A percentile compares a stretch with the other conserved stretches of the same genome.
Conservation (phyloP, 352 stramenopile genomes). For the Phytophthora crassamura region DNA sequence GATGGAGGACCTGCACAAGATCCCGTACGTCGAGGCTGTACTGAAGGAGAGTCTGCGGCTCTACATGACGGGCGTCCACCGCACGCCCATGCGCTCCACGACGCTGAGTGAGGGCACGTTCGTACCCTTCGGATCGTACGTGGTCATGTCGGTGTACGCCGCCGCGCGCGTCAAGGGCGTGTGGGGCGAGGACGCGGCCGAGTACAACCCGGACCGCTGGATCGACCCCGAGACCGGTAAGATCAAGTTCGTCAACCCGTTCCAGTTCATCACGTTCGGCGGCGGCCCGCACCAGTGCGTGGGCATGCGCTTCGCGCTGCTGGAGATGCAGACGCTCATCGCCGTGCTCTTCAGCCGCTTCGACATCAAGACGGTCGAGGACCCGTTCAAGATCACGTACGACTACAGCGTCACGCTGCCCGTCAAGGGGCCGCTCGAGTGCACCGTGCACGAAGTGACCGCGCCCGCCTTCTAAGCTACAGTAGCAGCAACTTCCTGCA, state of each 20-base stretch:
- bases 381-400: constrained; percentile 50
- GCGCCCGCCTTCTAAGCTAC: constrained; percentile 33
- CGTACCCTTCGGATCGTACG: constrained; percentile 48
- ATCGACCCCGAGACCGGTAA: constrained; percentile 47
- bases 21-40: constrained; percentile 70
- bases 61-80: constrained; percentile 54
- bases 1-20: constrained; percentile 56
- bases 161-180: constrained; percentile 51
- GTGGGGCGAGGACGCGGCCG: constrained; percentile 60
- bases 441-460: constrained; percentile 26
- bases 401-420: constrained; percentile 48
- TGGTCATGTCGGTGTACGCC: constrained; percentile 60
- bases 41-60: constrained; percentile 73
- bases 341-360: constrained; percentile 50
- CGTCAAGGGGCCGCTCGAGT: constrained; percentile 43
- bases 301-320: constrained; percentile 51
- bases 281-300: constrained; percentile 63
- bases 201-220: constrained; percentile 58
- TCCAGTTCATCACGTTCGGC: constrained; percentile 67
- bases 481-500: not conserved
- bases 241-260: constrained; percentile 50
- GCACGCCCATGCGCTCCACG: constrained; percentile 47
- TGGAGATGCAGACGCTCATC: constrained; percentile 59
- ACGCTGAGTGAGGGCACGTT: constrained; percentile 69
- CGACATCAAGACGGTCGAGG: constrained; percentile 40